Percentiles rank a stretch among this genome's conserved stretches.
phyloP scores from a whole-genome alignment of 108 stramenopile species.

The Fragilaria crotonensis region DNA sequence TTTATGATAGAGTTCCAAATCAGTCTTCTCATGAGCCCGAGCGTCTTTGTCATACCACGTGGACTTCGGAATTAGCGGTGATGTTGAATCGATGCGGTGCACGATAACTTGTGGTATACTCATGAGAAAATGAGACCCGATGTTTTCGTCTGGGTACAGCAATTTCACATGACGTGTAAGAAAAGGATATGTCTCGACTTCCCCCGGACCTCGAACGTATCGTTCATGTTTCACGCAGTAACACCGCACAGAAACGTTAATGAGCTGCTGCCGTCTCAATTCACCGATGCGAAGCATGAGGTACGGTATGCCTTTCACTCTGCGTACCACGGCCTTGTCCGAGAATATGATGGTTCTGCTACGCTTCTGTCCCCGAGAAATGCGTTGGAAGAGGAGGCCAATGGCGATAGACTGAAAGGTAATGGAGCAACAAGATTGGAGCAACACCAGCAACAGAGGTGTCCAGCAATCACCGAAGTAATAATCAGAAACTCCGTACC shows the following conservation, averaged over 20 bases:
- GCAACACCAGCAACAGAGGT: constrained; percentile 73
- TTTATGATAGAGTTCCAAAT: constrained; percentile 48
- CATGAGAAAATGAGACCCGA: constrained; percentile 79
- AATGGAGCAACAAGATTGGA: constrained; percentile 80
- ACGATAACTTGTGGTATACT: constrained; percentile 91
- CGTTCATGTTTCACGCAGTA: constrained; percentile 87
- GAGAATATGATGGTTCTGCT: constrained; percentile 84
- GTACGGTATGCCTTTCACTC: constrained; percentile 72
- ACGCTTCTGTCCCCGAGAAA: constrained; percentile 81
- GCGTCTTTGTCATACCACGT: constrained; percentile 61
- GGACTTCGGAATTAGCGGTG: constrained; percentile 64
- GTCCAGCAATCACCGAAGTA: constrained; percentile 90
- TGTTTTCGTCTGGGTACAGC: constrained; percentile 41
- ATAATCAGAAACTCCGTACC: constrained; percentile 91
- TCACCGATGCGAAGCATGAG: constrained; percentile 95
- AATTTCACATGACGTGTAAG: constrained; percentile 68
- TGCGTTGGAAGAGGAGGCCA: constrained; percentile 86
- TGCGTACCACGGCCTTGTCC: constrained; percentile 75
- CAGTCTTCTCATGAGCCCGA: constrained; percentile 43
- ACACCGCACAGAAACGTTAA: constrained; percentile 85
- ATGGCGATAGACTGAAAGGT: constrained; percentile 88
- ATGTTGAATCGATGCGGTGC: constrained; percentile 80
- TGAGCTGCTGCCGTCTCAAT: constrained; percentile 83
- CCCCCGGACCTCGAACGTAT: constrained; percentile 9
- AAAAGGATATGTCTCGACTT: constrained; percentile 54